Evolutionary conservation across 345 rosid genomes (phyloP).

Genomic region (Syzygium oleosum): DNA sequence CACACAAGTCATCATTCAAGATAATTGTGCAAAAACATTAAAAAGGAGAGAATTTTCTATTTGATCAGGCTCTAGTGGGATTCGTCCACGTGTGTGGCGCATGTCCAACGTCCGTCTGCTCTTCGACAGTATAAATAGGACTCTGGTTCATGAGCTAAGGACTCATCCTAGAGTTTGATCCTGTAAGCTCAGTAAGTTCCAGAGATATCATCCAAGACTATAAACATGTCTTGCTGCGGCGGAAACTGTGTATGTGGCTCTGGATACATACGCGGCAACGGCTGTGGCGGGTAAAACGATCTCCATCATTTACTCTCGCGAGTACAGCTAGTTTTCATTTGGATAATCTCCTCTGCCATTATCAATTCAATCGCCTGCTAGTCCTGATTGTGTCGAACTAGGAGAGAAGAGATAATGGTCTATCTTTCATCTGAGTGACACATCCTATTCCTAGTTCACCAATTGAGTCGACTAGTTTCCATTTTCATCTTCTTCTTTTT

Average conservation of each 20-base stretch:
- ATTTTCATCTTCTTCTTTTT: background rate
- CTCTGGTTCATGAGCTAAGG: background rate
- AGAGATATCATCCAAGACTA: background rate
- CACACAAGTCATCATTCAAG: background rate
- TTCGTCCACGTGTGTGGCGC: slow-evolving; percentile 24
- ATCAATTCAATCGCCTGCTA: background rate
- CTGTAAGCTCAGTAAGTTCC: background rate
- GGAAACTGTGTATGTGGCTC: slow-evolving; percentile 52
- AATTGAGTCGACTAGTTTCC: background rate
- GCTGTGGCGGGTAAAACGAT: slow-evolving; percentile 36
- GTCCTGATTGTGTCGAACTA: background rate
- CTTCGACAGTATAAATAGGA: slow-evolving; percentile 10
- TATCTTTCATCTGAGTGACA: background rate
- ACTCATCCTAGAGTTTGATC: background rate
- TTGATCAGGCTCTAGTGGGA: background rate
- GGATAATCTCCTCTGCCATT: background rate
- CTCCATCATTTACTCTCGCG: background rate
- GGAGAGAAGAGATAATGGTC: background rate
- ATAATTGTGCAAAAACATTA: background rate
- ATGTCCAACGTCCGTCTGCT: background rate
- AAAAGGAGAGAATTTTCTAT: background rate
- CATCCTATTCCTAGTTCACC: background rate
- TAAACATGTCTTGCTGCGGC: slow-evolving; percentile 53
- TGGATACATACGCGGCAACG: slow-evolving; percentile 41
- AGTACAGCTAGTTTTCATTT: background rate